phyloP scores from a whole-genome alignment of 306 rosid species.

The Cucumis cinereus region DNA sequence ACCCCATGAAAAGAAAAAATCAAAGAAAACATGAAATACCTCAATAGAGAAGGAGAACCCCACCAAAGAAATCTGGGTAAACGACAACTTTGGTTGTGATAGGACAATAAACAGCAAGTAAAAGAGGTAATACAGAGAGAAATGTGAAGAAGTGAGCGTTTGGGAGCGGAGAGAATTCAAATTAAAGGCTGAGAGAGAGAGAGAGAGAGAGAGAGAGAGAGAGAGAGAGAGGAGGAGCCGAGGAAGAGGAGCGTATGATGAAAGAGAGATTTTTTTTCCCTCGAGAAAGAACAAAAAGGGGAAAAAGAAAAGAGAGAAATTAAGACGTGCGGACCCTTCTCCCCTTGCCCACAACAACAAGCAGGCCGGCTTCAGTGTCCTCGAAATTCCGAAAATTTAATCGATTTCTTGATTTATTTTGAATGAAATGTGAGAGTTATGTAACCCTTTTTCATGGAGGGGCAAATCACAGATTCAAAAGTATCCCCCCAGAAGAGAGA shows the following conservation, averaged over 20 bases:
- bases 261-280: neutral
- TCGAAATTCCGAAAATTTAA: neutral
- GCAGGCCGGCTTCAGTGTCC: neutral
- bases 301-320: neutral
- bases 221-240: neutral
- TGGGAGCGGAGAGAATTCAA: constrained; percentile 33
- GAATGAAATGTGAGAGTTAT: neutral
- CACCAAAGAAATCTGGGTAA: neutral
- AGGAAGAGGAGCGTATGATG: neutral
- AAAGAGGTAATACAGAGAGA: neutral
- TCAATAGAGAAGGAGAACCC: neutral
- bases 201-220: neutral
- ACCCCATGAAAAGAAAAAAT: neutral
- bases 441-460: neutral
- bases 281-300: neutral
- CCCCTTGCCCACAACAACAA: neutral
- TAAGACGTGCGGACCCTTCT: neutral
- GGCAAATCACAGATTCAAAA: neutral
- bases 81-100: neutral
- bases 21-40: neutral
- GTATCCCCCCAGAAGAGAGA: neutral
- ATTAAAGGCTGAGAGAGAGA: constrained; percentile 31
- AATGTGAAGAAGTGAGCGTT: constrained; percentile 24
- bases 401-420: no score
- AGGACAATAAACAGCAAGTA: constrained; percentile 9